Percentiles rank a stretch among this genome's conserved stretches.
These are phyloP conservation scores for Singerocomus rubriflavus DNA, from an alignment of 1,284 basidiomycete genomes.

Conservation along the genomic window DNA sequence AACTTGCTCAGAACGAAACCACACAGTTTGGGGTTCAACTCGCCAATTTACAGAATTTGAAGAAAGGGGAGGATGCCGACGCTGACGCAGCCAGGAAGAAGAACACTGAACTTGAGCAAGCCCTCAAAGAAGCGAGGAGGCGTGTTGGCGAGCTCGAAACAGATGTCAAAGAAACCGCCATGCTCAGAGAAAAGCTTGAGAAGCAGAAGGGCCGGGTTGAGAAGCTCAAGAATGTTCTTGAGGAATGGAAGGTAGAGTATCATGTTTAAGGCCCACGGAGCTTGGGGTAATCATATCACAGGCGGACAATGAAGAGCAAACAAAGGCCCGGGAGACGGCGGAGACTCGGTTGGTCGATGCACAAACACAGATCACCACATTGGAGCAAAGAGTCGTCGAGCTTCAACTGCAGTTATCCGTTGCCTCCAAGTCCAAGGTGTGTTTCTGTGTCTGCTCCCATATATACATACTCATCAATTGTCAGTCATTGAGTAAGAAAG, in stretches of 20 bases:
- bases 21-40: slow-evolving; percentile 59
- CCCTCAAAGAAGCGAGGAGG: slow-evolving; percentile 47
- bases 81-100: slow-evolving; percentile 53
- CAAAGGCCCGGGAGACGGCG: slow-evolving; percentile 28
- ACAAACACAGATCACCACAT: slow-evolving; percentile 33
- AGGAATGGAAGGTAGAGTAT: slow-evolving; percentile 43
- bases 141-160: slow-evolving; percentile 42
- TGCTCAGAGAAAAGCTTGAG: slow-evolving; percentile 31
- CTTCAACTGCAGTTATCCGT: slow-evolving; percentile 42
- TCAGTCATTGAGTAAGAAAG: slow-evolving; percentile 22
- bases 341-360: slow-evolving; percentile 32
- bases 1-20: slow-evolving; percentile 54
- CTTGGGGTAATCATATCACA: slow-evolving; percentile 22
- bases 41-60: slow-evolving; percentile 63
- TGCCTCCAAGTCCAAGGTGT: slow-evolving; percentile 26
- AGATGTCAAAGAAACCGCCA: slow-evolving; percentile 18
- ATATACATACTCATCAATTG: neutral
- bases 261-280: neutral
- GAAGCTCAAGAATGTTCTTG: slow-evolving; percentile 41
- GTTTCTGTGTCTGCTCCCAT: neutral
- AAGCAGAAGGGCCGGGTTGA: slow-evolving; percentile 43
- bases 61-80: slow-evolving; percentile 59
- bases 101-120: slow-evolving; percentile 54
- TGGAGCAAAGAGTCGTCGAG: slow-evolving; percentile 41
- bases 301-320: slow-evolving; percentile 36